Percentiles rank a stretch among this genome's conserved stretches.
These are phyloP conservation scores for Haplographium delicatum DNA, from an alignment of 495 filamentous ascomycete species.

Conservation along the genomic window DNA sequence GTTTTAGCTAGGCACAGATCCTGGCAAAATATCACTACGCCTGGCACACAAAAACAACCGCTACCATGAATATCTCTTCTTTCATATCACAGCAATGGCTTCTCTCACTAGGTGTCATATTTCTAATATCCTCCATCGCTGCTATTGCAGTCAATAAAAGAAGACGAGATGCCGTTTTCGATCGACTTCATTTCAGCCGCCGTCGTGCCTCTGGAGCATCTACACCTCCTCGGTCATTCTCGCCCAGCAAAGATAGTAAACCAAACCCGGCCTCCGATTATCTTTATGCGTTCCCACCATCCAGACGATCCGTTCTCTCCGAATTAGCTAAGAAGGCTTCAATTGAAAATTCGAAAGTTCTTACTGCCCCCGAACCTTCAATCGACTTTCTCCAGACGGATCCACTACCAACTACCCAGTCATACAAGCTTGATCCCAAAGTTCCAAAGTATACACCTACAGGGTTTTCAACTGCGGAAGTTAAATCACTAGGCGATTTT, in stretches of 20 bases:
- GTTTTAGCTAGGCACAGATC: no score
- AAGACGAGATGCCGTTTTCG: slow-evolving; percentile 14
- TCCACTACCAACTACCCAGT: slow-evolving; percentile 14
- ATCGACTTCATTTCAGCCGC: slow-evolving; percentile 8
- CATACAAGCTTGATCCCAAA: slow-evolving; percentile 29
- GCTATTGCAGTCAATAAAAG: slow-evolving; percentile 13
- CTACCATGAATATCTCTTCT: slow-evolving; percentile 15
- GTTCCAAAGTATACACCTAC: slow-evolving; percentile 33
- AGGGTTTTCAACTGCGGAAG: slow-evolving; percentile 59
- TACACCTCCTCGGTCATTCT: slow-evolving; percentile 54
- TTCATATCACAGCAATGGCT: slow-evolving; percentile 14
- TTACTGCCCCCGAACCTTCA: slow-evolving; percentile 1
- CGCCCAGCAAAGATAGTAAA: slow-evolving; percentile 37
- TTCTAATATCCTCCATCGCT: slow-evolving; percentile 14
- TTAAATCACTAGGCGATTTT: slow-evolving; percentile 72
- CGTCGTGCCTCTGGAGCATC: slow-evolving; percentile 31
- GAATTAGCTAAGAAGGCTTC: slow-evolving; percentile 16
- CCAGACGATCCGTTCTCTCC: slow-evolving; percentile 46
- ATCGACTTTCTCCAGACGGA: slow-evolving; percentile 9
- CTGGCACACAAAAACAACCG: no score
- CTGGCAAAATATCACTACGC: no score
- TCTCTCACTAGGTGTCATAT: slow-evolving; percentile 14
- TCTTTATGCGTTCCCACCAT: slow-evolving; percentile 50
- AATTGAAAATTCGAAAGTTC: slow-evolving; percentile 15
- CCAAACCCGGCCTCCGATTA: slow-evolving; percentile 35